Conservation (phyloP, 1,139 yeast genomes). For the Saccharomycopsis hybrid region DNA sequence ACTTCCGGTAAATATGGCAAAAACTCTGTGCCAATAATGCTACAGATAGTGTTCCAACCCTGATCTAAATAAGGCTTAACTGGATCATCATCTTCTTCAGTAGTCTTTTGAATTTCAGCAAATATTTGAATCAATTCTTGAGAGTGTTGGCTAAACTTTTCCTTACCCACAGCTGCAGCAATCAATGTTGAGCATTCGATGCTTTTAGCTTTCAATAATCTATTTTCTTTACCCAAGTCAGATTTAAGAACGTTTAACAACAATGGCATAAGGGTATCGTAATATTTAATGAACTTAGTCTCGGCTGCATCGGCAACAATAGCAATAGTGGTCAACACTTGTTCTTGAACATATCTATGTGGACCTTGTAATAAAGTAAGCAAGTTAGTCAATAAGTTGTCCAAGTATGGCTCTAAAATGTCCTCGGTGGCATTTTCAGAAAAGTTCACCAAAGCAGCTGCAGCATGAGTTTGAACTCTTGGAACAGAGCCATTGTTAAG, state of each 20-base stretch:
- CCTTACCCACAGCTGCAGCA: slow-evolving; percentile 95
- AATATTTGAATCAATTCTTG: slow-evolving; percentile 69
- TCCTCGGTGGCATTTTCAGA: slow-evolving; percentile 89
- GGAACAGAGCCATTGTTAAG: slow-evolving; percentile 67
- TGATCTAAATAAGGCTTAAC: slow-evolving; percentile 82
- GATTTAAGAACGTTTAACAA: slow-evolving; percentile 71
- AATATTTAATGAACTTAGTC: slow-evolving; percentile 79
- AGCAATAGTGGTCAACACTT: slow-evolving; percentile 92
- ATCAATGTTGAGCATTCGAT: slow-evolving; percentile 93
- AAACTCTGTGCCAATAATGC: slow-evolving; percentile 78
- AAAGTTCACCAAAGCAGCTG: slow-evolving; percentile 95
- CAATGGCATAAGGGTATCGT: slow-evolving; percentile 91
- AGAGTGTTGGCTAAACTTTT: slow-evolving; percentile 73
- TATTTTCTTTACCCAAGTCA: slow-evolving; percentile 74
- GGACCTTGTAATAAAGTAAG: slow-evolving; percentile 76
- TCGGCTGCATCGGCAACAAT: slow-evolving; percentile 98
- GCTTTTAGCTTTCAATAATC: slow-evolving; percentile 83
- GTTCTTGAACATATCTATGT: slow-evolving; percentile 92
- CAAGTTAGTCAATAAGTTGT: slow-evolving; percentile 65
- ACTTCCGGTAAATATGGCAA: slow-evolving; percentile 85
- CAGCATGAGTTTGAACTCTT: slow-evolving; percentile 96
- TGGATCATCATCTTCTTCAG: slow-evolving; percentile 68
- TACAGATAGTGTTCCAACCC: slow-evolving; percentile 94
- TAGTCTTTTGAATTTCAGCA: slow-evolving; percentile 61
- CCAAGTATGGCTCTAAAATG: slow-evolving; percentile 83